Conservation (phyloP, 202 grass and related monocot species). For the Brachypodium distachyon region DNA sequence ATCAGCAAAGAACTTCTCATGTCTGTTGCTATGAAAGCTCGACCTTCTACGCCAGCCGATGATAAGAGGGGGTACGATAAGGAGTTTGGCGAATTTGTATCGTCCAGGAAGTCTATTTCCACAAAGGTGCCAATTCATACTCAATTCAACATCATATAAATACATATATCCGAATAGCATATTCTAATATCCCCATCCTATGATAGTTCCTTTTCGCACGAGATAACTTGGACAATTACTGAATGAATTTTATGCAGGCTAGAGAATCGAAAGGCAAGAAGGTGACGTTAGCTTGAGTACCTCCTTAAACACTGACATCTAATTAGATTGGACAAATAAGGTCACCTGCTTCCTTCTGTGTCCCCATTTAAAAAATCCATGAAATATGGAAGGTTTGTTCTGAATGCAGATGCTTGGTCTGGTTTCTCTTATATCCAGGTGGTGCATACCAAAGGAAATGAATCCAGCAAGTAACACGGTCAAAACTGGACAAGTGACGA, state of each 20-base stretch:
- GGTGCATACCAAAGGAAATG: neutral
- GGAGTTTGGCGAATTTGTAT: constrained; percentile 75
- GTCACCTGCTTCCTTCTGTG: neutral
- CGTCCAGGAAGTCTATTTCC: constrained; percentile 80
- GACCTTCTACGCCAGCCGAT: constrained; percentile 63
- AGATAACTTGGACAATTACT: neutral
- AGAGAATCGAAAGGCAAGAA: constrained; percentile 91
- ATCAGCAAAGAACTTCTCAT: constrained; percentile 75
- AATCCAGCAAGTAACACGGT: neutral
- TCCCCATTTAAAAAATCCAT: neutral
- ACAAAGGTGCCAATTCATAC: constrained; percentile 42
- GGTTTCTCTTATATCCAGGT: neutral
- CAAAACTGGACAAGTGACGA: too few species aligned
- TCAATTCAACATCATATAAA: neutral
- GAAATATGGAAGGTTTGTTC: neutral
- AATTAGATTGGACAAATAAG: neutral
- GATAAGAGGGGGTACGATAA: constrained; percentile 55
- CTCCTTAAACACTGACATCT: neutral
- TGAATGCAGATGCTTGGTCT: neutral
- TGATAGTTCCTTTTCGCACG: neutral
- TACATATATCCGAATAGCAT: neutral
- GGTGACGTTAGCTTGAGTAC: constrained; percentile 70
- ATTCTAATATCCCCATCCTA: neutral
- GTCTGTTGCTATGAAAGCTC: constrained; percentile 63
- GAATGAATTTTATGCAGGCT: constrained; percentile 48